These are phyloP conservation scores for Amanita rimosa DNA, from an alignment of 768 basidiomycete genomes.

Conservation along the genomic window DNA sequence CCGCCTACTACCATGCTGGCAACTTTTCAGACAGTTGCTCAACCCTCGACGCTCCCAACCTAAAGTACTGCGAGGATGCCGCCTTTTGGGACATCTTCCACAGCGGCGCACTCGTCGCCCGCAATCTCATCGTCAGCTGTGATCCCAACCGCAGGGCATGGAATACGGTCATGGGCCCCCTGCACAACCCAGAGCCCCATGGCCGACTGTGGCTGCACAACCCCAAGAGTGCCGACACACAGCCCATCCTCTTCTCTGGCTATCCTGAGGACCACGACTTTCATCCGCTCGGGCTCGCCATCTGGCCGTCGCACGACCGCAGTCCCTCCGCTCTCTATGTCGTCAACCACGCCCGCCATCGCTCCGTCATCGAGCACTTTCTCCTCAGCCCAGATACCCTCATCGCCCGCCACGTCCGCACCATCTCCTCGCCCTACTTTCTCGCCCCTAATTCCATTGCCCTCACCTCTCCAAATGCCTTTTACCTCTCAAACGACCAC, in stretches of 20 bases:
- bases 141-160: conserved; percentile 47
- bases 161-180: conserved; percentile 74
- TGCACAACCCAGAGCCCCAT: conserved; percentile 42
- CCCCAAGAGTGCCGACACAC: conserved; percentile 16
- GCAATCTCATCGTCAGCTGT: conserved; percentile 38
- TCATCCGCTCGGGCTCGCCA: conserved; percentile 59
- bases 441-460: conserved; percentile 59
- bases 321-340: conserved; percentile 48
- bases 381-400: conserved; percentile 32
- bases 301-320: conserved; percentile 38
- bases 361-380: conserved; percentile 63
- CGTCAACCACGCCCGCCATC: conserved; percentile 54
- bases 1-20: conserved; percentile 39
- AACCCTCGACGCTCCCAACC: conserved; percentile 23
- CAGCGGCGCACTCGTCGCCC: conserved; percentile 26
- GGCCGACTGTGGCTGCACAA: conserved; percentile 53
- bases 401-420: conserved; percentile 44
- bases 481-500: conserved; percentile 70
- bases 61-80: conserved; percentile 55
- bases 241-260: conserved; percentile 31
- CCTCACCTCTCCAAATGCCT: conserved; percentile 51
- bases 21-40: conserved; percentile 36
- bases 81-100: conserved; percentile 52
- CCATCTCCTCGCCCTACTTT: conserved; percentile 46
- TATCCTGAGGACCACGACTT: conserved; percentile 54